A percentile compares a stretch with the other conserved stretches of the same genome.
phyloP scores from a whole-genome alignment of 202 grass and related monocot species.

The Saccharum hybrid region DNA sequence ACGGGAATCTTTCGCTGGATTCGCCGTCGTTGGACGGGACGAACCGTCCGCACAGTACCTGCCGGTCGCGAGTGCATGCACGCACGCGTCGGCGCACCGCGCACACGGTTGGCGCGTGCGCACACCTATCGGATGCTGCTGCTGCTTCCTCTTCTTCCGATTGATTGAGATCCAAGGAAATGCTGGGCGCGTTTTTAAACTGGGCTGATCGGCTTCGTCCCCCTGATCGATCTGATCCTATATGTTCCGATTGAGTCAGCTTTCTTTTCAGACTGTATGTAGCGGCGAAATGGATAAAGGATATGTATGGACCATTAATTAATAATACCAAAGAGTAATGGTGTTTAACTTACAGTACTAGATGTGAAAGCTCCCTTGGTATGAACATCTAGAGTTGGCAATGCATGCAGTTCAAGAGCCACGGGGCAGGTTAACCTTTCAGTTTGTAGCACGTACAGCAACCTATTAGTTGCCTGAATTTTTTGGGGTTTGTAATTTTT shows the following conservation, averaged over 20 bases:
- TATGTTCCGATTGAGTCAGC: neutral
- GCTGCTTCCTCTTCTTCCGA: neutral
- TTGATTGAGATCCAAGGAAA: constrained; percentile 52
- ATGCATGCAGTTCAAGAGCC: constrained; percentile 3
- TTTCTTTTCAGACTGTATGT: constrained; percentile 10
- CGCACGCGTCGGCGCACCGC: neutral
- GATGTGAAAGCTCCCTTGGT: neutral
- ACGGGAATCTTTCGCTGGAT: constrained; percentile 61
- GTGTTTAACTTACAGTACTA: neutral
- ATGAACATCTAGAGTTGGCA: neutral
- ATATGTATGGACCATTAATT: neutral
- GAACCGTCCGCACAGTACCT: constrained; percentile 44
- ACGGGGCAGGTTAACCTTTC: neutral
- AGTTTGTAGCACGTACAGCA: neutral
- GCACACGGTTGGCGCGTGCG: neutral
- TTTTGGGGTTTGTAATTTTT: neutral
- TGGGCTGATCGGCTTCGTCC: neutral
- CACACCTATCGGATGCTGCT: constrained; percentile 16
- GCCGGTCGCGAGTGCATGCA: neutral
- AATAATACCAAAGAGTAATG: too few relatives aligned
- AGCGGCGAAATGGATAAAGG: constrained; percentile 2
- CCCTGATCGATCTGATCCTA: neutral
- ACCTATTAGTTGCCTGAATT: neutral
- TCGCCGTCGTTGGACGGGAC: constrained; percentile 50
- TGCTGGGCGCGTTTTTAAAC: constrained; percentile 29